A percentile compares a stretch with the other conserved stretches of the same genome.
These are phyloP conservation scores for Annulohypoxylon maeteangense DNA, from an alignment of 495 filamentous ascomycete genomes.

Conservation along the genomic window DNA sequence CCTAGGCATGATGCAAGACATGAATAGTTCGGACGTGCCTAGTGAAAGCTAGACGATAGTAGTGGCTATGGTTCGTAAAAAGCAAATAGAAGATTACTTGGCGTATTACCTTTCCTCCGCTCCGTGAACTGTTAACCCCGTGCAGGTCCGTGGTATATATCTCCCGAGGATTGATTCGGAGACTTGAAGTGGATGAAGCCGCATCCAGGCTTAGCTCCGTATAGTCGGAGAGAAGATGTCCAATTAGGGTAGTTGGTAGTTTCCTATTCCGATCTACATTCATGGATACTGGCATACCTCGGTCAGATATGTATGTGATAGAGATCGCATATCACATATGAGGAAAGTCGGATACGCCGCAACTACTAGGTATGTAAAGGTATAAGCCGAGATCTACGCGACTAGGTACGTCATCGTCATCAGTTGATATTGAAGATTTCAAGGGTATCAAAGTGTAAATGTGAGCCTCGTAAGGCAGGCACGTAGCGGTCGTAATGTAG, in stretches of 20 bases:
- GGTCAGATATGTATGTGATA: not conserved
- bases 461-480: not conserved
- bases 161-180: too few species aligned
- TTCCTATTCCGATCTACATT: not conserved
- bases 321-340: not conserved
- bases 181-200: not conserved
- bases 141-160: not conserved
- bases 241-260: constrained; percentile 5
- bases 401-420: constrained; percentile 17
- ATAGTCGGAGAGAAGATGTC: not conserved
- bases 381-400: constrained; percentile 3
- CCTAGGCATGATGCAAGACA: constrained; percentile 36
- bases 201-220: constrained; percentile 3
- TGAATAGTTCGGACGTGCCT: constrained; percentile 8
- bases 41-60: not conserved
- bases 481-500: not conserved
- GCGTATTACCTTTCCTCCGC: not conserved
- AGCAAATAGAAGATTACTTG: not conserved
- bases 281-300: not conserved
- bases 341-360: constrained; percentile 17
- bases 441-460: not conserved
- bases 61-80: not conserved
- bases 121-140: not conserved
- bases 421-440: not conserved
- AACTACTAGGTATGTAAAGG: too few species aligned